phyloP scores from a whole-genome alignment of 371 early-diverging fungal species.

The Mortierella sp. region DNA sequence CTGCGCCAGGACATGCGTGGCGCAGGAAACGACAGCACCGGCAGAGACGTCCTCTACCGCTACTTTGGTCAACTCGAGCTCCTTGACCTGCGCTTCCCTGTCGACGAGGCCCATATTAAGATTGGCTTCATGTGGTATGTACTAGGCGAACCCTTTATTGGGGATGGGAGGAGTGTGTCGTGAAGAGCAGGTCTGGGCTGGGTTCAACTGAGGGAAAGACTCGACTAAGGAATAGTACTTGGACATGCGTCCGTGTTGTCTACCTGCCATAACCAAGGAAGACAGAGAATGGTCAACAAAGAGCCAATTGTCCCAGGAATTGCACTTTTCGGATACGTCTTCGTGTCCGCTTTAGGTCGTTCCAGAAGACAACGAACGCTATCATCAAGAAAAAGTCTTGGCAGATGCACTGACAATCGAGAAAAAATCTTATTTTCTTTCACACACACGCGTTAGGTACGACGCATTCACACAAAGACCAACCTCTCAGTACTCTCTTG shows the following conservation, averaged over 20 bases:
- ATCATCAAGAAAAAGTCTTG: slow-evolving; percentile 34
- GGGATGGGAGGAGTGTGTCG: not conserved
- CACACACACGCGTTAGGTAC: slow-evolving; percentile 69
- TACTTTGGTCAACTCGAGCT: slow-evolving; percentile 97
- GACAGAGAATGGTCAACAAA: not conserved
- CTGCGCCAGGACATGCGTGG: slow-evolving; percentile 96
- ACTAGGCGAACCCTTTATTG: not conserved
- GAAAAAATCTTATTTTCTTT: slow-evolving; percentile 1
- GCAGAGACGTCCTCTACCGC: slow-evolving; percentile 92
- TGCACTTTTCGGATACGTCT: not conserved
- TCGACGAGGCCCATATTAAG: slow-evolving; percentile 92
- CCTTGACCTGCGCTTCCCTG: slow-evolving; percentile 93
- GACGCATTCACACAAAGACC: slow-evolving; percentile 83
- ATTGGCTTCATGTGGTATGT: slow-evolving; percentile 90
- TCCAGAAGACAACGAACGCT: not conserved
- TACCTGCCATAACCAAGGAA: not conserved
- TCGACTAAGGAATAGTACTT: too few species aligned
- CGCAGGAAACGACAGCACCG: slow-evolving; percentile 92
- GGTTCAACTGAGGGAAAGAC: not conserved
- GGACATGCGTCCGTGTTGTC: too few species aligned
- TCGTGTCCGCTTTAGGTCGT: not conserved
- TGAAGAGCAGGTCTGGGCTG: not conserved
- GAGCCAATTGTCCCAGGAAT: not conserved
- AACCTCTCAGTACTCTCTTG: slow-evolving; percentile 89
- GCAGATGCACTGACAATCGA: slow-evolving; percentile 8